Conservation (phyloP, 2,329 filamentous ascomycete genomes). For the Xylaria digitata region DNA sequence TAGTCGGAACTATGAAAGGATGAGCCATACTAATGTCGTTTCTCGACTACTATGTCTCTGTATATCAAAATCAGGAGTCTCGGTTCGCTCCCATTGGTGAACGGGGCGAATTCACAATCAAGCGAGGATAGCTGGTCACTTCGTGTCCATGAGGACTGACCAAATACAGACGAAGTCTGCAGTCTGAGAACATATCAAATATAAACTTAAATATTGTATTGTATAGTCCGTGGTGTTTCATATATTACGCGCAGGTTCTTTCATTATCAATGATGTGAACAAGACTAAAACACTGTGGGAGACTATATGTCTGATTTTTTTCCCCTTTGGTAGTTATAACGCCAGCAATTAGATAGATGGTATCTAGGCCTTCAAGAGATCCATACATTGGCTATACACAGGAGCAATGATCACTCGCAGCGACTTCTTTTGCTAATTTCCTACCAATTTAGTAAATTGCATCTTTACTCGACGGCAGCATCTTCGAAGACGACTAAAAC, state of each 20-base stretch:
- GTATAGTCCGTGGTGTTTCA: not conserved
- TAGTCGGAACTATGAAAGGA: not conserved
- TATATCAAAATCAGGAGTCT: not conserved
- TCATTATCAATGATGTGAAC: not conserved
- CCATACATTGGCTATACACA: slow-evolving; percentile 21
- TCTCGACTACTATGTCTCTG: not conserved
- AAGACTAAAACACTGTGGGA: no score
- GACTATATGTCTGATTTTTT: no score
- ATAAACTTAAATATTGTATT: not conserved
- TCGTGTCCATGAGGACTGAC: not conserved
- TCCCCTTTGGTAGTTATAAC: not conserved
- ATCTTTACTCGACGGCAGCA: slow-evolving; percentile 22
- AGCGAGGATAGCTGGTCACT: not conserved
- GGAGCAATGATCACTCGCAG: not conserved
- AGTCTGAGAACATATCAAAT: not conserved
- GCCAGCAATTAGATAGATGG: not conserved
- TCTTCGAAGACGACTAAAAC: slow-evolving; percentile 77
- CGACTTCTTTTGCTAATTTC: not conserved
- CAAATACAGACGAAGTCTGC: not conserved
- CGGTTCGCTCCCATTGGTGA: not conserved
- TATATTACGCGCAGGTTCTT: no score
- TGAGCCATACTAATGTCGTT: not conserved
- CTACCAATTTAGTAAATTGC: not conserved
- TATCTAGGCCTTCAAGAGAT: not conserved
- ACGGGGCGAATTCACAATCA: not conserved